Base-by-base conservation (phyloP, 2,329 filamentous ascomycete genomes). In the Beauveria varroae region DNA sequence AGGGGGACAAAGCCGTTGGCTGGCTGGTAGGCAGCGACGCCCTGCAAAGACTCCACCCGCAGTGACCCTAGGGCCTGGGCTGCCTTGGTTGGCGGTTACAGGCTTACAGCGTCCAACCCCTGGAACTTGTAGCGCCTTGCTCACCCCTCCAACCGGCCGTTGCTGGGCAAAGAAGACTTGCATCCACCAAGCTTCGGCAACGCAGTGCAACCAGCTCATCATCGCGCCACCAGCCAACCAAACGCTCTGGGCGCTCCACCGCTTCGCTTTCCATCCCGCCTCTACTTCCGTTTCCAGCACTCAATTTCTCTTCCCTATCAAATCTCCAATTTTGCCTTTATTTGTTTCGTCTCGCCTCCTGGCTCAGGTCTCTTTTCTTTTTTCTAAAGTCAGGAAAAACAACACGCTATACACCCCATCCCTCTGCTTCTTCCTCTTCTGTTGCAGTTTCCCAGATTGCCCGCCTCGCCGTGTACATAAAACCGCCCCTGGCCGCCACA, bases 261-360 rank as follows among this genome's bases (percentile, higher is more conserved):
- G 34, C 47, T 16, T 47, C 50, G 24, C 41, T 14, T 22, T 34
- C 30, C 5, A 34, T 34, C 12, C 9, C 30, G 30, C 30, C 30
- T 34, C 30, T 34, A 34, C 12, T 22, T 50, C 59, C 59, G 59
- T 46, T 61, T 52, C 59, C 59, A 61, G 52, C 58, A 51, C 50
- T 40, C 34, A 37, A n/a, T 34, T 24, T 43, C 34, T 20, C 28
- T n/a, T 47, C n/a, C 57, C 57, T 53, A 60, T 53, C 34, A 53
- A 22, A 5, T 46, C 40, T 46, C 26, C 4, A 24, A 26, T 54
- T 16, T 53, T 26, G 46, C 37, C 46, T 43, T 37, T 20, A 18
- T 41, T 40, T 53, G 34, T 30, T 53, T 53, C 49, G 7, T 59
- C 56, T 59, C 44, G n/a, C 34, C 41, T 12, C 7, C 47, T 20